Base-by-base conservation (phyloP, 495 filamentous ascomycete species). In the Apiosordaria backusii region DNA sequence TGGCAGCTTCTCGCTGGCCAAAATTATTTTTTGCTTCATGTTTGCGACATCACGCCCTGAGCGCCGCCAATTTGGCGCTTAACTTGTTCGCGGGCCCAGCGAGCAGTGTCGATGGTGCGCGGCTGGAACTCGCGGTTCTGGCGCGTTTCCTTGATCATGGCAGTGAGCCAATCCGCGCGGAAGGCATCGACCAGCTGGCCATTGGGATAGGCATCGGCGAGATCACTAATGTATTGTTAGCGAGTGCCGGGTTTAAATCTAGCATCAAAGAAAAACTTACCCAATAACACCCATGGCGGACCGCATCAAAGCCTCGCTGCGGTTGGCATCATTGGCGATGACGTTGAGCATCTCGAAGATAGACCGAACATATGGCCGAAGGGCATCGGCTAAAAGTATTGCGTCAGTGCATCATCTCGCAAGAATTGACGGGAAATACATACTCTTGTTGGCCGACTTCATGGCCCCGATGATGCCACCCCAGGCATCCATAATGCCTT, bases 401-500 rank as follows among this genome's bases (percentile, higher is more conserved):
- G 25, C 54, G 67, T 76, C 73, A 75, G 75, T 45, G 21, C 2
- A n/a, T 21, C 16, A 22, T 65, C 45, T 40, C 13, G n/a, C n/a
- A 19, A 54, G 13, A 25, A 57, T 26, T 53, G 40, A 4, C 5
- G 22, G 23, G 16, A 4, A 57, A 22, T 15, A 78, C 87, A 76
- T 78, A 92, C 89, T 85, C 77, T 93, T 92, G 78, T 84, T 84
- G 58, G 82, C 88, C 58, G 83, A 79, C 85, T 94, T 97, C 88
- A 97, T 90, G 35, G 95, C 92, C 74, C 93, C 86, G 67, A 99
- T 90, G 57, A 94, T 93, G 71, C 95, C 95, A 74, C 91, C 93
- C 92, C 96, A 99, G 18, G 95, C 95, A 85, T 99, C 95, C 91
- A 97, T 97, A 65, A 98, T 97, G 71, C 94, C 95, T 75, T 99